Evolutionary conservation across 768 basidiomycete species (phyloP), one percentile per base, ranked within the genome.

Genomic region (Collybia mongolica): DNA sequence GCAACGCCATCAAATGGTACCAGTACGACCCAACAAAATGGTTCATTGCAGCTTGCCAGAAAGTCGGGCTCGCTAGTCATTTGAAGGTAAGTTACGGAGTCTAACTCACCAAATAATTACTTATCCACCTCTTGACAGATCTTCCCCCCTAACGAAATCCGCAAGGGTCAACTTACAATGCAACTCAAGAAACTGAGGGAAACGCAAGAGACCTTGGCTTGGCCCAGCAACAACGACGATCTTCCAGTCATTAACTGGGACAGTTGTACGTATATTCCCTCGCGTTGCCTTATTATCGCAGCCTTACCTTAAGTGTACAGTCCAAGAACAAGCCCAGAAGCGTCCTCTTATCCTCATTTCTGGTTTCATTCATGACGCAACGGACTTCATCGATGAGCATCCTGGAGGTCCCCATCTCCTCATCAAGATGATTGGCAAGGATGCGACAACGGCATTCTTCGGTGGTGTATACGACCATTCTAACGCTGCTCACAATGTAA

Each of bases 91-190:
- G 53, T 42, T 18, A 22, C 45, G 6, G 37, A n/a, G 17, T 22
- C 40, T 20, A 9, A 15, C 5, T 37, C 45, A 12, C 39, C 32
- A 19, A 11, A 5, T 40, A 9, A 24, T 9, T 22, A n/a, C 29
- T 56, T 22, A 56, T 9, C n/a, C 14, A 4, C 5, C 37, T 3
- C 18, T 12, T 26, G 2, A 17, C 51, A 73, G 72, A 65, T 74
- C 39, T 80, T 80, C 71, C 75, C 78, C 24, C 75, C 77, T 43
- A 81, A 81, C 55, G 80, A 81, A 67, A 74, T 81, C 32, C 70
- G 83, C 79, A 98, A 97, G 72, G 94, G 94, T 28, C 86, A 93
- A 64, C 80, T 95, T 39, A 95, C 94, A 24, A 95, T 98, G 93
- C 79, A 95, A 64, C 77, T 98, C 46, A 95, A 95, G 75, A 86